Conservation (phyloP, 768 basidiomycete species). For the Lentinula guzmanii region DNA sequence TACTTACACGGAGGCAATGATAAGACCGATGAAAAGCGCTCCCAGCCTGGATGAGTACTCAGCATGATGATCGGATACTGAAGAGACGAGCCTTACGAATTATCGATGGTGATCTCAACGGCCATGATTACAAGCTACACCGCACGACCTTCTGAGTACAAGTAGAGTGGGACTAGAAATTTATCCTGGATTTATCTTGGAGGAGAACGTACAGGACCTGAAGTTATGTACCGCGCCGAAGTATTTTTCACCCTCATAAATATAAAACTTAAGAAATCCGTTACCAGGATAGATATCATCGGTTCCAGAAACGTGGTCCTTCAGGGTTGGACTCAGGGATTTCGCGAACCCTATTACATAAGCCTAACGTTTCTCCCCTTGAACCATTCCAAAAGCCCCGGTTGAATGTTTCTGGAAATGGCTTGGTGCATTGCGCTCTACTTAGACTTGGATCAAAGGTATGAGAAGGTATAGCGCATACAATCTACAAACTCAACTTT, state of each 20-base stretch:
- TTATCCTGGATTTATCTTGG: no score
- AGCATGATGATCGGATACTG: not conserved
- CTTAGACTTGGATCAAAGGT: no score
- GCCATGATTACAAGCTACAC: not conserved
- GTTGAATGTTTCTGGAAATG: no score
- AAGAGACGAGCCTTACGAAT: not conserved
- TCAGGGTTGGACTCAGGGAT: not conserved
- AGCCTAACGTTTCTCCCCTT: no score
- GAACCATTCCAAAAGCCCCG: no score
- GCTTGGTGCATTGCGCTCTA: no score
- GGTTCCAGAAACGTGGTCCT: not conserved
- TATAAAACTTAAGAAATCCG: not conserved
- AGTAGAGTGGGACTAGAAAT: no score
- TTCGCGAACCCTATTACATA: no score
- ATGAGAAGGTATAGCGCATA: no score
- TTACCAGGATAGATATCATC: not conserved
- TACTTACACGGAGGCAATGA: constrained; percentile 1
- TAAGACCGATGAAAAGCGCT: constrained; percentile 4
- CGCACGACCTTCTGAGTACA: not conserved
- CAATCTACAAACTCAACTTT: no score
- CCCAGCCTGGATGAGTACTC: not conserved
- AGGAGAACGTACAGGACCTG: no score
- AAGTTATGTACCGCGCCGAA: no score
- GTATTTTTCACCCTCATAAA: not conserved
- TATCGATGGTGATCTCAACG: not conserved